phyloP scores from a whole-genome alignment of 2,329 filamentous ascomycete species.

The Acrodontium crateriforme region DNA sequence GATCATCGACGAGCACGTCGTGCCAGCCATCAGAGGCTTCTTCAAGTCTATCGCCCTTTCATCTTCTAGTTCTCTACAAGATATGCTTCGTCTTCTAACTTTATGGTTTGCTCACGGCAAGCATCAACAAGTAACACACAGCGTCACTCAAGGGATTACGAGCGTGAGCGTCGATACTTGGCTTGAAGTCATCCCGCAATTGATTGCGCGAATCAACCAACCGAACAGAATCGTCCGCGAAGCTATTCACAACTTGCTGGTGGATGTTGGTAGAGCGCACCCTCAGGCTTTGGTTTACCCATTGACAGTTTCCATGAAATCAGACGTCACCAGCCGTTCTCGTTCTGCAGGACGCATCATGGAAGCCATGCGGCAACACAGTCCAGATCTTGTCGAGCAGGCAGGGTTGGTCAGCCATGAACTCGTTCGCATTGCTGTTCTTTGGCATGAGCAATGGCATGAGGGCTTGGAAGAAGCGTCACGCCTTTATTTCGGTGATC shows the following conservation, averaged over 20 bases:
- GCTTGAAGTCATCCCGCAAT: slow-evolving; percentile 94
- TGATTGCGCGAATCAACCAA: slow-evolving; percentile 95
- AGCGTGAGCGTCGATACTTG: slow-evolving; percentile 94
- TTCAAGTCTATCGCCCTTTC: slow-evolving; percentile 94
- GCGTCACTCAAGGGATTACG: slow-evolving; percentile 79
- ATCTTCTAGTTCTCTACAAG: slow-evolving; percentile 82
- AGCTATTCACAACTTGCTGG: slow-evolving; percentile 81
- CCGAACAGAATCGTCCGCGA: slow-evolving; percentile 77
- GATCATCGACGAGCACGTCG: slow-evolving; percentile 72
- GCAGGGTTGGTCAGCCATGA: slow-evolving; percentile 92
- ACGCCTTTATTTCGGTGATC: slow-evolving; percentile 89
- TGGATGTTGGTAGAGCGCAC: slow-evolving; percentile 84
- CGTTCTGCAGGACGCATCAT: slow-evolving; percentile 86
- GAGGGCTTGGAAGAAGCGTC: slow-evolving; percentile 95
- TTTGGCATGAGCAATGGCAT: slow-evolving; percentile 99
- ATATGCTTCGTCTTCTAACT: slow-evolving; percentile 81
- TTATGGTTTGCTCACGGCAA: slow-evolving; percentile 94
- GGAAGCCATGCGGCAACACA: slow-evolving; percentile 96
- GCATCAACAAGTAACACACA: slow-evolving; percentile 71
- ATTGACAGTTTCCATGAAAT: slow-evolving; percentile 96
- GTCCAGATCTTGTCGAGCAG: slow-evolving; percentile 81
- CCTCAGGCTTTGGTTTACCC: slow-evolving; percentile 95
- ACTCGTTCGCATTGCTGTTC: slow-evolving; percentile 85
- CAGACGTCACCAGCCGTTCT: slow-evolving; percentile 69
- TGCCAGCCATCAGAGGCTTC: slow-evolving; percentile 89